These are phyloP conservation scores for Botrytis cinerea DNA, from an alignment of 2,329 filamentous ascomycete species.

Conservation along the genomic window DNA sequence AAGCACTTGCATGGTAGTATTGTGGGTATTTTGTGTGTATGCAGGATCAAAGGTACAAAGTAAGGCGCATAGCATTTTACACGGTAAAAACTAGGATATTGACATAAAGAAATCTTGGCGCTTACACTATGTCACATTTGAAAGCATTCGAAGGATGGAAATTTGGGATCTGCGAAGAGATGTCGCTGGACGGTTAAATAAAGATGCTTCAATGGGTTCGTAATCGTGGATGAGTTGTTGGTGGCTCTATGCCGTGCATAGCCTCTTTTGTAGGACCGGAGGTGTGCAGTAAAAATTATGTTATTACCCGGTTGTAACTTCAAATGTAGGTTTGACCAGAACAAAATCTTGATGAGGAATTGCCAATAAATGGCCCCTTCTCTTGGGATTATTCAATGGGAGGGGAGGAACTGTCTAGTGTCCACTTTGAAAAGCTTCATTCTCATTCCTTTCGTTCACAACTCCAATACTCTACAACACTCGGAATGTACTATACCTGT, in stretches of 20 bases:
- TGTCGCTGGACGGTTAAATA: neutral
- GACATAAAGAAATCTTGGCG: neutral
- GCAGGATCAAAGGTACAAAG: neutral
- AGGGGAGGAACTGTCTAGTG: neutral
- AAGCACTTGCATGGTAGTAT: neutral
- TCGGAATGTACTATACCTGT: neutral
- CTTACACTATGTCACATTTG: neutral
- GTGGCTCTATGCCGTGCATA: neutral
- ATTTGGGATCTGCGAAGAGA: neutral
- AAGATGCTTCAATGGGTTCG: neutral
- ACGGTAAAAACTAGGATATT: neutral
- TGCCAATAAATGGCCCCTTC: neutral
- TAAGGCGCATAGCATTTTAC: neutral
- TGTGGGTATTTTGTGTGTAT: neutral
- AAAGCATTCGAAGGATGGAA: neutral
- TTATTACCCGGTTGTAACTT: neutral
- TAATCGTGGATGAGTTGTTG: neutral
- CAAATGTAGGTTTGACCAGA: neutral
- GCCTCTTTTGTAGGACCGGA: neutral
- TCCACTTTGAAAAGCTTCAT: neutral
- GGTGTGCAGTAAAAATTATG: neutral
- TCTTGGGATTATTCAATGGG: neutral
- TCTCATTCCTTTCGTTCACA: neutral
- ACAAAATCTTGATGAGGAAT: neutral
- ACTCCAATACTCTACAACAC: neutral